phyloP scores from a whole-genome alignment of 371 early-diverging fungal genomes.

The Paraphysoderma sedebokerense region DNA sequence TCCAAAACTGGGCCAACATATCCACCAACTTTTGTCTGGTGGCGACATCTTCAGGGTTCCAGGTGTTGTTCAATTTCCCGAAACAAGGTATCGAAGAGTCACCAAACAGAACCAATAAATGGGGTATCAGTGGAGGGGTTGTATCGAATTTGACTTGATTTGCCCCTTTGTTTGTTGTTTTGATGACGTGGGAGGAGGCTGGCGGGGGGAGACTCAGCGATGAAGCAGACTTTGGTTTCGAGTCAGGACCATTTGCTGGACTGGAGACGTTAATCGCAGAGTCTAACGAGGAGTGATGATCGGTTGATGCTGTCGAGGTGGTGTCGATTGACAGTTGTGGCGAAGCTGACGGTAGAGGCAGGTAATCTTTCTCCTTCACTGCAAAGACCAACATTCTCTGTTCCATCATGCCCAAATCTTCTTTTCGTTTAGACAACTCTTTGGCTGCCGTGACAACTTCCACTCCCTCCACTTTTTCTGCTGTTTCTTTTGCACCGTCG shows the following conservation, averaged over 20 bases:
- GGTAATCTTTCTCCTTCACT: background rate
- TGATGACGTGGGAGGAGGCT: too few relatives aligned
- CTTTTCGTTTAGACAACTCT: constrained; percentile 30
- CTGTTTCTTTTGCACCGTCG: constrained; percentile 5
- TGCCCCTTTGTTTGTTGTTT: too few relatives aligned
- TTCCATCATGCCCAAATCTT: constrained; percentile 49
- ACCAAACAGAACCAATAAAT: constrained; percentile 20
- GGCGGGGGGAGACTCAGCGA: too few relatives aligned
- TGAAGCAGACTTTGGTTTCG: too few relatives aligned
- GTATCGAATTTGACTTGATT: too few relatives aligned
- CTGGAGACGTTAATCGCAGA: too few relatives aligned
- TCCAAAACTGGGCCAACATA: constrained; percentile 16
- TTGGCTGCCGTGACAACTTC: constrained; percentile 14
- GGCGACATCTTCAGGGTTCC: constrained; percentile 29
- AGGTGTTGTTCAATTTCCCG: constrained; percentile 30
- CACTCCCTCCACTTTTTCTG: background rate
- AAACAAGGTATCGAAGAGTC: constrained; percentile 21
- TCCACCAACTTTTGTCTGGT: constrained; percentile 19
- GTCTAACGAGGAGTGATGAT: too few relatives aligned
- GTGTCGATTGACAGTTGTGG: background rate
- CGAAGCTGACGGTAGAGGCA: background rate
- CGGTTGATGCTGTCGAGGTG: too few relatives aligned
- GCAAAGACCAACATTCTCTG: constrained; percentile 22
- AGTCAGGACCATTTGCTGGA: too few relatives aligned
- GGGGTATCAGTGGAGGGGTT: background rate